phyloP scores from a whole-genome alignment of 2,329 filamentous ascomycete genomes.

The Colletotrichum abscissum region DNA sequence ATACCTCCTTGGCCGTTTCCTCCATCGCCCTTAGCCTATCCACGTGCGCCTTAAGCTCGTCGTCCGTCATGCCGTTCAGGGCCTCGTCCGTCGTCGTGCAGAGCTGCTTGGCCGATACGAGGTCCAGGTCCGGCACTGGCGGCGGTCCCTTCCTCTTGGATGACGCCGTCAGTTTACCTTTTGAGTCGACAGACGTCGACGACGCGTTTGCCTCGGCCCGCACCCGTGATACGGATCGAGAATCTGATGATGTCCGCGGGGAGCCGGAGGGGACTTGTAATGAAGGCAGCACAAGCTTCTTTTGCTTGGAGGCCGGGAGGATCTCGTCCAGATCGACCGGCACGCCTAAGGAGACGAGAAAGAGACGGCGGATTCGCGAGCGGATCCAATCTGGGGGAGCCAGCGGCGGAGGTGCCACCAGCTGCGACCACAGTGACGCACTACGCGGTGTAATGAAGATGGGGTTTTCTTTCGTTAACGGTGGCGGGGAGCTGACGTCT shows the following conservation, averaged over 20 bases:
- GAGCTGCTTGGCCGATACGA: slow-evolving; percentile 80
- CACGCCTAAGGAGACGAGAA: slow-evolving; percentile 94
- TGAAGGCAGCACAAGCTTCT: slow-evolving; percentile 94
- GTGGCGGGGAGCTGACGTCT: slow-evolving; percentile 61
- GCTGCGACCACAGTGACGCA: slow-evolving; percentile 93
- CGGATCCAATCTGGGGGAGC: slow-evolving; percentile 98
- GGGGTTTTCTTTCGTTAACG: slow-evolving; percentile 65
- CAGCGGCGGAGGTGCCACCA: slow-evolving; percentile 92
- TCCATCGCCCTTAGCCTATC: slow-evolving; percentile 76
- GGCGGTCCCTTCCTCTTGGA: slow-evolving; percentile 67
- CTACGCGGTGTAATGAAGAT: slow-evolving; percentile 88
- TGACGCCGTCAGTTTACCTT: slow-evolving; percentile 61
- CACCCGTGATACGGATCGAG: slow-evolving; percentile 58
- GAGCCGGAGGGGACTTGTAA: slow-evolving; percentile 66
- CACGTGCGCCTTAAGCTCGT: slow-evolving; percentile 80
- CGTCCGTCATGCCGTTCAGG: slow-evolving; percentile 80
- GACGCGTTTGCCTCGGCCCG: slow-evolving; percentile 63
- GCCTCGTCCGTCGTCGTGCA: slow-evolving; percentile 89
- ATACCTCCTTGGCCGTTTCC: slow-evolving; percentile 76
- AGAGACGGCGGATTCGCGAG: slow-evolving; percentile 91
- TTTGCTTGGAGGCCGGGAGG: slow-evolving; percentile 95
- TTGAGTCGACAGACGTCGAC: slow-evolving; percentile 68
- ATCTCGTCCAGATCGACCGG: slow-evolving; percentile 98
- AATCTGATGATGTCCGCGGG: slow-evolving; percentile 66
- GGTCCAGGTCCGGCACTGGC: slow-evolving; percentile 80